phyloP scores from a whole-genome alignment of 1,284 basidiomycete genomes.

The Somion occarium region DNA sequence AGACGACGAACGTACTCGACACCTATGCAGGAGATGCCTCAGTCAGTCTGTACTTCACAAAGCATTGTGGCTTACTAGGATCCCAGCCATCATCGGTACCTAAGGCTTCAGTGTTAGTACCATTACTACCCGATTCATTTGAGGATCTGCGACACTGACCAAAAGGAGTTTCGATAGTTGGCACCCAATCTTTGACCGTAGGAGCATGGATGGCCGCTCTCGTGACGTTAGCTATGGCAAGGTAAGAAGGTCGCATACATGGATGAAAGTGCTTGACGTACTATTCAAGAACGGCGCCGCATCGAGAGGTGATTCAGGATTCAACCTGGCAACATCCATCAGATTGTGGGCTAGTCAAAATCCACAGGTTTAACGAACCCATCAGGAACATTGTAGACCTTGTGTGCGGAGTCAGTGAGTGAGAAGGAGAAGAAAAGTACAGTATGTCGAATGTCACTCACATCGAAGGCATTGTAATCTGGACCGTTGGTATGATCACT shows the following conservation, averaged over 20 bases:
- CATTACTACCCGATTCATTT: background rate
- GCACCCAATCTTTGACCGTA: constrained; percentile 53
- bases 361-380: constrained; percentile 14
- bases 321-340: background rate
- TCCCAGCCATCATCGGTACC: constrained; percentile 15
- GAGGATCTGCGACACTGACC: no score
- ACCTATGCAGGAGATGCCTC: no score
- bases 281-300: constrained; percentile 52
- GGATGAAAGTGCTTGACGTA: no score
- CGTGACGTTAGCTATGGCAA: background rate
- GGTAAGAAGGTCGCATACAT: background rate
- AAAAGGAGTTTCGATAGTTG: constrained; percentile 45
- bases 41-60: background rate
- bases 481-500: constrained; percentile 2
- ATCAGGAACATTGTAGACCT: constrained; percentile 31
- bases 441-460: constrained; percentile 11
- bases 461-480: constrained; percentile 19
- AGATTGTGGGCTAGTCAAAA: background rate
- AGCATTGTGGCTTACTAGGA: constrained; percentile 12
- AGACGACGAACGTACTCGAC: constrained; percentile 9
- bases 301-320: constrained; percentile 26
- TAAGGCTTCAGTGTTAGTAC: background rate
- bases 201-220: constrained; percentile 66
- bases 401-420: background rate
- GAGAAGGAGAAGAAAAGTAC: background rate